Evolutionary conservation across 768 basidiomycete genomes (phyloP), one percentile per base, ranked within the genome.

Genomic region (Tulasnella sp.): DNA sequence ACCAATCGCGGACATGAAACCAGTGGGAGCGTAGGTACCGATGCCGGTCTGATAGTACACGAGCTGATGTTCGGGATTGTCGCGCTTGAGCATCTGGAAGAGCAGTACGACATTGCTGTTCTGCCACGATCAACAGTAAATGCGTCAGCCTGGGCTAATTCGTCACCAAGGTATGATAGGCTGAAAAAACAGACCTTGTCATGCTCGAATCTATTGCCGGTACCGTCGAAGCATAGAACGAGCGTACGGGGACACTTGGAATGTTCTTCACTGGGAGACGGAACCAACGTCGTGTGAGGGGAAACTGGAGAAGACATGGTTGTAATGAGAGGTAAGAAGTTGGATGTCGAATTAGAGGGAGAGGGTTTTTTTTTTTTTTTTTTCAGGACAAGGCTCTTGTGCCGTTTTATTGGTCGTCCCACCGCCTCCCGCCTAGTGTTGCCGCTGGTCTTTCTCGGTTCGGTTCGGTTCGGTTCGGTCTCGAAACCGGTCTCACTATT

Each of bases 31-130:
- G 36, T 75, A 75, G 11, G 75, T 76, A 8, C 75, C 75, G n/a
- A 76, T 67, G 15, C 75, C 38, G 52, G 89, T 91, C 83, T 93
- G 93, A 80, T 94, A 94, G 81, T 92, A 93, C 79, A 85, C 85
- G 0, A 91, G 81, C 78, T 91, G 91, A 58, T 86, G 79, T 29
- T 86, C 84, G n/a, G 84, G 83, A 42, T 81, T 78, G 74, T 89
- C 88, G 80, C 89, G 91, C 83, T 87, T 86, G 52, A 94, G 85
- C 40, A 94, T 83, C 7, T 86, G 84, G 82, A 91, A 92, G 58
- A 95, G 84, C 80, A 89, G 89, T 73, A 91, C 89, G 42, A 91
- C 86, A 77, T 92, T 92, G 17, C 91, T 89, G 79, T 91, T 90
- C 91, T 91, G 12, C 14, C 34, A 6, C 9, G 29, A 85, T 9